These are phyloP conservation scores for Aspergillus sp. DNA, from an alignment of 2,329 filamentous ascomycete genomes.

Conservation along the genomic window DNA sequence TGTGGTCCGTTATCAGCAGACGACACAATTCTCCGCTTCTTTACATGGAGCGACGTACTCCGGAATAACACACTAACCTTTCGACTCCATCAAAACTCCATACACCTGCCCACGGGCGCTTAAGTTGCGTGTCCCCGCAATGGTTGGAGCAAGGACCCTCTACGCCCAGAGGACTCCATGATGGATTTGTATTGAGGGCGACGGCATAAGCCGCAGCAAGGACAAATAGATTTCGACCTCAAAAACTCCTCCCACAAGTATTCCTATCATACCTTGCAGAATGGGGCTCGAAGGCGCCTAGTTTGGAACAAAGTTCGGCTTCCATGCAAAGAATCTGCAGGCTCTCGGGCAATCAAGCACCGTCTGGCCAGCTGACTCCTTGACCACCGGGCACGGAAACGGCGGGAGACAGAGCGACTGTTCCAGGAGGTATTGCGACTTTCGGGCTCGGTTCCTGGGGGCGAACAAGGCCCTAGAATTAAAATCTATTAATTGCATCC, in stretches of 20 bases:
- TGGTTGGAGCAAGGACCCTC: neutral
- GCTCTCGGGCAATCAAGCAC: neutral
- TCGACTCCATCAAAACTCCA: neutral
- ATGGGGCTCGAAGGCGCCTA: neutral
- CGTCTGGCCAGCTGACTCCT: slow-evolving; percentile 5
- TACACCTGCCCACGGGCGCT: neutral
- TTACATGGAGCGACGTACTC: neutral
- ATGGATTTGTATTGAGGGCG: neutral
- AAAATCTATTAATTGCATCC: slow-evolving; percentile 2
- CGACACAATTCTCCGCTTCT: slow-evolving; percentile 4
- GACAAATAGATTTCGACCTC: neutral
- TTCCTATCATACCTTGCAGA: neutral
- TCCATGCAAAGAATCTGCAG: slow-evolving; percentile 11
- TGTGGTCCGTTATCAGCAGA: neutral
- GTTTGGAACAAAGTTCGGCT: slow-evolving; percentile 8
- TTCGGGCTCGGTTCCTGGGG: slow-evolving; percentile 5
- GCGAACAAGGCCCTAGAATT: neutral
- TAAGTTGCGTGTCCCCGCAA: neutral
- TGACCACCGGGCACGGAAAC: slow-evolving; percentile 1
- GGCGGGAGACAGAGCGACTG: neutral
- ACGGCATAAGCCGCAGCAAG: neutral
- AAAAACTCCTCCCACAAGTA: neutral
- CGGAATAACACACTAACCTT: neutral
- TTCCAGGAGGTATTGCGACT: neutral
- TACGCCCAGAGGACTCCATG: neutral